Conservation (phyloP, 768 basidiomycete genomes). For the Trametes maxima region DNA sequence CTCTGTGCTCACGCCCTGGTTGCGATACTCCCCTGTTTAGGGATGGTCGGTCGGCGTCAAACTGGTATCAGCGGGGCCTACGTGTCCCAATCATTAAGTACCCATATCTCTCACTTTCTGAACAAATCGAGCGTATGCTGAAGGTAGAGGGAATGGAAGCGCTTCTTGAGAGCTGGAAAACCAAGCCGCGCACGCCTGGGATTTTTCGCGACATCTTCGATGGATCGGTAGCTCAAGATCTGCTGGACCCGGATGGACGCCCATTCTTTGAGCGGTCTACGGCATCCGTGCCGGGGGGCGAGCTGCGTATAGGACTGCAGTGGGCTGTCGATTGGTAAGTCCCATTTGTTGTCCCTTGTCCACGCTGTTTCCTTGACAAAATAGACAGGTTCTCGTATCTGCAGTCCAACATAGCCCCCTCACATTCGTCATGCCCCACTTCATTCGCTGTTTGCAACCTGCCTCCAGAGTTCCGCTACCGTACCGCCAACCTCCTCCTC, state of each 20-base stretch:
- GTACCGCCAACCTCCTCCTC: background rate
- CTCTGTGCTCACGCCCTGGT: background rate
- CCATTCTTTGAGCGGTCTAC: slow-evolving; percentile 32
- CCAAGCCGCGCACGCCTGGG: slow-evolving; percentile 6
- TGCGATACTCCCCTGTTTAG: background rate
- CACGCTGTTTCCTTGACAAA: background rate
- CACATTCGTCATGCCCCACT: slow-evolving; percentile 37
- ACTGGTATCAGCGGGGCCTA: background rate
- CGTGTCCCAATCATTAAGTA: background rate
- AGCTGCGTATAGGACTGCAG: slow-evolving; percentile 34
- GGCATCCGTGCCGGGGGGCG: slow-evolving; percentile 17
- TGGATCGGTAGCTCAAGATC: slow-evolving; percentile 27
- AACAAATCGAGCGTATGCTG: slow-evolving; percentile 21
- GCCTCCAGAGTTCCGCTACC: slow-evolving; percentile 26
- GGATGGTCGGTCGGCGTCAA: background rate
- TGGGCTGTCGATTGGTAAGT: slow-evolving; percentile 38
- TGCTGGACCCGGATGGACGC: slow-evolving; percentile 27
- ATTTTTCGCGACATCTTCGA: slow-evolving; percentile 31
- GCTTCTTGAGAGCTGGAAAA: slow-evolving; percentile 24
- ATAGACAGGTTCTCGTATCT: slow-evolving; percentile 39
- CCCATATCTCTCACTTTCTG: slow-evolving; percentile 13
- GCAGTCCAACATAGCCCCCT: slow-evolving; percentile 37
- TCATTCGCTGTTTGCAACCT: slow-evolving; percentile 38
- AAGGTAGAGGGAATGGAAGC: slow-evolving; percentile 30
- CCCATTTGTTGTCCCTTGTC: background rate